These are phyloP conservation scores for Periconia macrospinosa DNA, from an alignment of 2,329 filamentous ascomycete genomes.

Conservation along the genomic window DNA sequence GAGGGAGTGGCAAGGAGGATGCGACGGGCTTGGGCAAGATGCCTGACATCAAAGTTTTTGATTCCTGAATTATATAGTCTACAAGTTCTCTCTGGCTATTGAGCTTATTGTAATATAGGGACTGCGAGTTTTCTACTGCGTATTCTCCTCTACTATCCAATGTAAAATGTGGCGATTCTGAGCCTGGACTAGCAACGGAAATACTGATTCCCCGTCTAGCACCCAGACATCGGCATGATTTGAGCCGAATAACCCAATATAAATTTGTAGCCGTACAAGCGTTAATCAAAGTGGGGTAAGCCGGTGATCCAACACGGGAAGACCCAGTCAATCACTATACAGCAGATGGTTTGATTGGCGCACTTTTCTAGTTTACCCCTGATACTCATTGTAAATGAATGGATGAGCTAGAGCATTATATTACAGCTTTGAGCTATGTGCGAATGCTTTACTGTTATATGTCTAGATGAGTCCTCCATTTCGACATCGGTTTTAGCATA, in stretches of 20 bases:
- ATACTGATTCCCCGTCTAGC: neutral
- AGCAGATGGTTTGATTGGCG: too few relatives aligned
- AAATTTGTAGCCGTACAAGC: neutral
- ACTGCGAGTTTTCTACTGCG: too few relatives aligned
- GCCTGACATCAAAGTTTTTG: conserved; percentile 54
- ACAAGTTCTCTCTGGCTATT: neutral
- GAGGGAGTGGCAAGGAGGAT: conserved; percentile 37
- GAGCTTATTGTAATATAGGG: too few relatives aligned
- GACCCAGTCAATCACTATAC: neutral
- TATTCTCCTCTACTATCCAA: too few relatives aligned
- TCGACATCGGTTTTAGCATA: too few relatives aligned
- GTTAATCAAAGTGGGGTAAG: neutral
- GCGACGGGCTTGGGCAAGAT: conserved; percentile 51
- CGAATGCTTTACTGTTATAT: neutral
- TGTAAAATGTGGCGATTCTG: too few relatives aligned
- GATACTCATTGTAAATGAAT: neutral
- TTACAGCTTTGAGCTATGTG: neutral
- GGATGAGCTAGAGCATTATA: neutral
- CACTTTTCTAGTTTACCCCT: too few relatives aligned
- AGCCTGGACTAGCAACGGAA: neutral
- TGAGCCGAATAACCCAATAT: neutral
- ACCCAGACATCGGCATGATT: neutral
- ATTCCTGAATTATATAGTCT: conserved; percentile 22
- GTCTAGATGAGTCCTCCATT: neutral
- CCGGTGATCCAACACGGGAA: neutral